Conservation (phyloP, 306 rosid genomes). For the Mimosa bimucronata region DNA sequence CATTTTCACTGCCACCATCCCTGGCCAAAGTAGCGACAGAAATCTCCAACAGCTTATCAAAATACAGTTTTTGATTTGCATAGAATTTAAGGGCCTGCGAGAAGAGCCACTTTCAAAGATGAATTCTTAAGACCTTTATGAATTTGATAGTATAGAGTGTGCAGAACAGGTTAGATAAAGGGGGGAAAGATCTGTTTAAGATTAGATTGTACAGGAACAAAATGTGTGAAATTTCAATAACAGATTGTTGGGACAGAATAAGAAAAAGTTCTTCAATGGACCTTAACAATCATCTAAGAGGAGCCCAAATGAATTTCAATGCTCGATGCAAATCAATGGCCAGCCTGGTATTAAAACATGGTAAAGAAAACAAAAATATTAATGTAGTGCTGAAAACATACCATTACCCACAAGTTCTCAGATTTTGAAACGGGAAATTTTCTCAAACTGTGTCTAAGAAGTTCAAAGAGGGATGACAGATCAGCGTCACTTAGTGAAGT, state of each 20-base stretch:
- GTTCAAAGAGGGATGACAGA: conserved; percentile 67
- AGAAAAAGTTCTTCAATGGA: background rate
- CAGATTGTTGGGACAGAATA: background rate
- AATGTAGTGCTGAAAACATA: conserved; percentile 41
- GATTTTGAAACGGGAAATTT: conserved; percentile 60
- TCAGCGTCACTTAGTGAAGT: conserved; percentile 58
- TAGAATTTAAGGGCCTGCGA: conserved; percentile 79
- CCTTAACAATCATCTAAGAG: conserved; percentile 3
- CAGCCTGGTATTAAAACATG: background rate
- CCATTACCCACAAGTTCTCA: conserved; percentile 83
- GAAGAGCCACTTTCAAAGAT: conserved; percentile 30
- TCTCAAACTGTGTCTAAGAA: conserved; percentile 52
- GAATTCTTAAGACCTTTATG: background rate
- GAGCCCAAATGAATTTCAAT: conserved; percentile 13
- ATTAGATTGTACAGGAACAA: conserved; percentile 11
- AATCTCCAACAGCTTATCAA: conserved; percentile 73
- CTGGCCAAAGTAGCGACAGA: conserved; percentile 59
- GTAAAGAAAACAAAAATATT: conserved; percentile 2
- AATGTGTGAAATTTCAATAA: conserved; percentile 26
- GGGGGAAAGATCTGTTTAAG: conserved; percentile 3
- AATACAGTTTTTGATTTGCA: conserved; percentile 58
- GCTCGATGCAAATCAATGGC: background rate
- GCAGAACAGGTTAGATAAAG: conserved; percentile 28
- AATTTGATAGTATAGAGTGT: conserved; percentile 11
- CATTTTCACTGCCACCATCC: conserved; percentile 80